Base-by-base conservation (phyloP, 179 eudicot species). In the Pouteria campechiana region DNA sequence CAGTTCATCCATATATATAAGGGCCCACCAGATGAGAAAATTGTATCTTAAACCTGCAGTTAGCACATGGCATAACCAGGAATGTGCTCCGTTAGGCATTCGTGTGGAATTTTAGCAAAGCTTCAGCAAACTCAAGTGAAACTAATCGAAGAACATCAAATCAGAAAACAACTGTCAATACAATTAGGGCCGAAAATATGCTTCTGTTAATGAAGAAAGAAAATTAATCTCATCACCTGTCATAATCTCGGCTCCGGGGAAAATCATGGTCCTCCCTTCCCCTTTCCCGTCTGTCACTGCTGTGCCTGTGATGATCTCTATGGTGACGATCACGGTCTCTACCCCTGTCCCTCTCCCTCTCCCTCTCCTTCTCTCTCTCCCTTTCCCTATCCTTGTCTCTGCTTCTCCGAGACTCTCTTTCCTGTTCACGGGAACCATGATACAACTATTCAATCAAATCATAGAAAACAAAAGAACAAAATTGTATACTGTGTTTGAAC, bases 251-350 rank as follows among this genome's bases (percentile, higher is more conserved):
- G 61, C 82, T 66, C 31, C 68, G 60, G 65, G 63, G 51, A 45
- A 58, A 48, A 41, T 81, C 86, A 63, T 68, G 89, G 53, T 74
- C 90, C 23, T 60, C 83, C 51, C 50, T 45, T n/a, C 37, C 67
- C 32, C 65, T 55, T 47, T 67, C 90, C 64, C 74, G 62, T 52
- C 72, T 63, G 25, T 70, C 80, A 37, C 75, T 60, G 32, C 76
- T 46, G 17, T 72, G 68, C 31, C 69, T 61, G 25, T 70, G 72
- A 1, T 80, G 67, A 27, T 74, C 80, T 47, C 83, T 54, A 40
- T 70, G 69, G 43, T 67, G 69, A 9, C 71, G 75, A 20, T 60
- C 72, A 34, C 37, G 63, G 16, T 55, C 60, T 48, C 34, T 42
- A 42, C 55, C 69, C 7, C 73, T 72, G 52, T 73, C 78, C 27